Evolutionary conservation across 2,329 filamentous ascomycete species (phyloP), one percentile per base, ranked within the genome.

Genomic region (Fusarium oxysporum): DNA sequence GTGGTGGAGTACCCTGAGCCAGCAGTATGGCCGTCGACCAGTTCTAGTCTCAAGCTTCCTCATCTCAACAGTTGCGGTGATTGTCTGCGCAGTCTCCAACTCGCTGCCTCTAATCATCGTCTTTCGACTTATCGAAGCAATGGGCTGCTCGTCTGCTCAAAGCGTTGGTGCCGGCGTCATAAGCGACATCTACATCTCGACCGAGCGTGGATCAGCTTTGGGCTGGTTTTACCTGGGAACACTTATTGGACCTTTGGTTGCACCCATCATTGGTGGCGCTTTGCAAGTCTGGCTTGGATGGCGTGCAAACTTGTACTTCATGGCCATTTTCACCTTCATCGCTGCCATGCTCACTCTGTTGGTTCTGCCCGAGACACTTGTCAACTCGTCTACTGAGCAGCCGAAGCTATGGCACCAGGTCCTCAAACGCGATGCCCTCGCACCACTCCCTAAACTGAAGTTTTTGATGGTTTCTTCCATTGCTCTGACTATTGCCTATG

Each of bases 161-260:
- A 56, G 57, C 2, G 57, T 60, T 4, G 48, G 57, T 2, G 57
- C 57, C 2, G 64, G 64, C 1, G 61, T 66, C 35, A 66, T 66
- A n/a, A 51, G 64, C 11, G 64, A 66, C 17, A 51, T 66, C 38
- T 66, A 65, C 19, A 51, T 51, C 43, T 51, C 61, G 35, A 66
- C 64, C 7, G 64, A 65, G 32, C 61, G 64, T 28, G 64, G 64
- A 28, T 58, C 61, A 3, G 64, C 61, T 4, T 23, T 67, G 2
- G 64, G 64, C 17, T 67, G 64, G 64, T 67, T 67, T 19, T 67
- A 67, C 33, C 25, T 67, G 10, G 64, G 64, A 19, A 67, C 61
- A 12, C 61, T 67, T 8, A 57, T 67, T 23, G 60, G 64, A 1
- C 64, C 64, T 12, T 16, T 67, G 30, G 48, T 67, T 8, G 61